These are phyloP conservation scores for Trichoderma oligosporum DNA, from an alignment of 2,329 filamentous ascomycete species.

Conservation along the genomic window DNA sequence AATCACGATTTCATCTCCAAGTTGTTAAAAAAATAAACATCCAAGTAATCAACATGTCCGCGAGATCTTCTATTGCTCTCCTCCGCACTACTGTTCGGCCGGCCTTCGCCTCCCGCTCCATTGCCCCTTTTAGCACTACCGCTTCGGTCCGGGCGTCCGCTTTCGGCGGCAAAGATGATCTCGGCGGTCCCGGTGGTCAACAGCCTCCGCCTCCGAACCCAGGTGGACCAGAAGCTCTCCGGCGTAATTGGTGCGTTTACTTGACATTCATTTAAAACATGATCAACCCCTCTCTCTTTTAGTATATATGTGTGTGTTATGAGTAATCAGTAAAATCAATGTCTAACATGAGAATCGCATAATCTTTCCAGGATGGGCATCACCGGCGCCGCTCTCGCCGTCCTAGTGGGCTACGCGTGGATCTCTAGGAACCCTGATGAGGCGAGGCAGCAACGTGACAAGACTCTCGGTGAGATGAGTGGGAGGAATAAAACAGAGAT, in stretches of 20 bases:
- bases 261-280: too few species aligned
- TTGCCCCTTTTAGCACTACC: constrained; percentile 8
- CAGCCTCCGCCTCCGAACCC: constrained; percentile 27
- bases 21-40: neutral
- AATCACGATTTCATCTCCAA: neutral
- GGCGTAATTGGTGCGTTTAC: constrained; percentile 35
- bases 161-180: constrained; percentile 23
- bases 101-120: constrained; percentile 6
- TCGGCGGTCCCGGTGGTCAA: constrained; percentile 37
- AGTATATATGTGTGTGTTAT: neutral
- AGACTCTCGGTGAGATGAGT: constrained; percentile 30
- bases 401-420: constrained; percentile 29
- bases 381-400: constrained; percentile 28
- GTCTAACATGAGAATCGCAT: neutral
- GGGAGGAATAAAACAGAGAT: constrained; percentile 30
- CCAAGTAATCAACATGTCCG: neutral
- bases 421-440: constrained; percentile 26
- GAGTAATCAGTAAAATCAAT: neutral
- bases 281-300: too few species aligned
- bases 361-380: constrained; percentile 28
- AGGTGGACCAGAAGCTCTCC: constrained; percentile 29
- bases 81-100: constrained; percentile 14
- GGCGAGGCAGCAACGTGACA: constrained; percentile 16
- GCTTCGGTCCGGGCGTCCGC: neutral
- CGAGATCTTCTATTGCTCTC: neutral